Conservation (phyloP, 495 filamentous ascomycete species). For the Aspergillus biplanus region DNA sequence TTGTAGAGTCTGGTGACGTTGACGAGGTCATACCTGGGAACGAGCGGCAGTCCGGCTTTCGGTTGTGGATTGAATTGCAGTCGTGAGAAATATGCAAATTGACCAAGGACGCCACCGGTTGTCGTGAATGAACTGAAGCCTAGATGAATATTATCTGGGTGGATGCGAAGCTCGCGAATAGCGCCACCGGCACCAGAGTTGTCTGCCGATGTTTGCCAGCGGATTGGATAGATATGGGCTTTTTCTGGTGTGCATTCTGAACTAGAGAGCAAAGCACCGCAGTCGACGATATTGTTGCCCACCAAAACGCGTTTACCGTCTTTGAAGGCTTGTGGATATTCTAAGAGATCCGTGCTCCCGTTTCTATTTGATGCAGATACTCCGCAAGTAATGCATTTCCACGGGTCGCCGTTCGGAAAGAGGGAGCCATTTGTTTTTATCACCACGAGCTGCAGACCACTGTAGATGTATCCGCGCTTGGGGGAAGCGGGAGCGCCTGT, state of each 20-base stretch:
- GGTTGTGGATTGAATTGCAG: constrained; percentile 26
- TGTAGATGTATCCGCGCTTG: constrained; percentile 25
- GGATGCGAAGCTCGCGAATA: constrained; percentile 27
- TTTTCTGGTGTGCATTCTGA: constrained; percentile 20
- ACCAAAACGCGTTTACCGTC: constrained; percentile 23
- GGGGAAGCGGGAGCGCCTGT: constrained; percentile 23
- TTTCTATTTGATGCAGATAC: constrained; percentile 14
- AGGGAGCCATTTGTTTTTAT: constrained; percentile 18
- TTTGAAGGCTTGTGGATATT: constrained; percentile 23
- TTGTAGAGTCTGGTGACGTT: constrained; percentile 15
- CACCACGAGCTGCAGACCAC: constrained; percentile 23
- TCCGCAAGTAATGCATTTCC: constrained; percentile 29
- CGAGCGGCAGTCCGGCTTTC: constrained; percentile 10
- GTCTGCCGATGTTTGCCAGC: constrained; percentile 16
- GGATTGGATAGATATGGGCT: constrained; percentile 27
- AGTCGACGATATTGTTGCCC: constrained; percentile 25
- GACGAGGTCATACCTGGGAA: constrained; percentile 27
- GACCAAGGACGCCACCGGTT: constrained; percentile 7
- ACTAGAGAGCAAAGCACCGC: constrained; percentile 18
- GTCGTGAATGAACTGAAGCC: constrained; percentile 24
- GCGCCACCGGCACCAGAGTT: constrained; percentile 16
- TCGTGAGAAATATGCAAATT: constrained; percentile 23
- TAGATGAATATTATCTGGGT: constrained; percentile 28
- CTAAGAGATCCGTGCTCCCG: constrained; percentile 11
- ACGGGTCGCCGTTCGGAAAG: constrained; percentile 24